A percentile compares a stretch with the other conserved stretches of the same genome.
phyloP scores from a whole-genome alignment of 257 asterid species.

The Echium plantagineum region DNA sequence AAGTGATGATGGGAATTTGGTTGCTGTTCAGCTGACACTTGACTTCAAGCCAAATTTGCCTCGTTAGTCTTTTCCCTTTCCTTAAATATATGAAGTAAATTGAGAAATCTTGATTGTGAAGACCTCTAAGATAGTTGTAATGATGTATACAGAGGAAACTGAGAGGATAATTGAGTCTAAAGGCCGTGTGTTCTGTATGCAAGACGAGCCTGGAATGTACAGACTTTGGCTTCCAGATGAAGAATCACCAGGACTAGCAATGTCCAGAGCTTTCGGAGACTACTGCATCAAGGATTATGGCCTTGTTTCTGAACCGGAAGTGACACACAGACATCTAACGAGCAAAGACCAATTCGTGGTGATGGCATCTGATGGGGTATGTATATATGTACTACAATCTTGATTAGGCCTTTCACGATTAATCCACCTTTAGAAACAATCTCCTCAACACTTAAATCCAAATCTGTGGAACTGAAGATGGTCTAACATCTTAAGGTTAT shows the following conservation, averaged over 20 bases:
- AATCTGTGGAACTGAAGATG: background rate
- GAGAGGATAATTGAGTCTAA: slow-evolving; percentile 10
- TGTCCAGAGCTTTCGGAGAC: slow-evolving; percentile 17
- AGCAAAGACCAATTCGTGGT: slow-evolving; percentile 11
- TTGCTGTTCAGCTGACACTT: slow-evolving; percentile 7
- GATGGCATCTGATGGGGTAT: slow-evolving; percentile 14
- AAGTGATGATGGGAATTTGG: slow-evolving; percentile 3
- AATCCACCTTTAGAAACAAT: too few relatives aligned
- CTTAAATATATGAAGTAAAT: background rate
- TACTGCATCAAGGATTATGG: slow-evolving; percentile 12
- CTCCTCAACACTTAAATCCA: background rate
- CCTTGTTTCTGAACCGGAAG: slow-evolving; percentile 10
- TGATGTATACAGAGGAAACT: slow-evolving; percentile 6
- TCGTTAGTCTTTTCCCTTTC: slow-evolving; percentile 1
- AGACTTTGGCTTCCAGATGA: slow-evolving; percentile 13
- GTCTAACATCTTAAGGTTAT: background rate
- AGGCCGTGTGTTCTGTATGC: slow-evolving; percentile 8
- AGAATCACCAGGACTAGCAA: slow-evolving; percentile 13
- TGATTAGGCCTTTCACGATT: background rate
- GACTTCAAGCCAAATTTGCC: slow-evolving; percentile 11
- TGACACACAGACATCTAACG: slow-evolving; percentile 8
- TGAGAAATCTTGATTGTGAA: background rate
- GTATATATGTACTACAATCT: background rate
- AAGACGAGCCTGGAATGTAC: slow-evolving; percentile 10
- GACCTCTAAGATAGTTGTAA: background rate